Conservation (phyloP, 208 protist genomes). For the Trypanosoma caninum region DNA sequence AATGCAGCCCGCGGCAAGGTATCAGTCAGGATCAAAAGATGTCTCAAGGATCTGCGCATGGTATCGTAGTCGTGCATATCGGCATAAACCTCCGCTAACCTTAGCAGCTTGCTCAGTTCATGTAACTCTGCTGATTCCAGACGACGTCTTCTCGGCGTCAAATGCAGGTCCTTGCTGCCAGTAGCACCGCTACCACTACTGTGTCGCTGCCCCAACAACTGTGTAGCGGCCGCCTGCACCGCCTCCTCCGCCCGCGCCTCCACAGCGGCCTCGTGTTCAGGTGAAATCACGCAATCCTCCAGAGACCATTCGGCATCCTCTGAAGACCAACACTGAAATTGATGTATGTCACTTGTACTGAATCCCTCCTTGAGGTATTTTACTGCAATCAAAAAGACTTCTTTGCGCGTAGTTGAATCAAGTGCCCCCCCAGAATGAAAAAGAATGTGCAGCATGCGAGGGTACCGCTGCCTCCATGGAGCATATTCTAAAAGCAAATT, state of each 20-base stretch:
- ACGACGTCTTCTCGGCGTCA: slow-evolving; percentile 1
- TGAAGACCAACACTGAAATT: slow-evolving; percentile 5
- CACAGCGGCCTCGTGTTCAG: slow-evolving; percentile 8
- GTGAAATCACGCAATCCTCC: neutral
- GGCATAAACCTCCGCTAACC: slow-evolving; percentile 16
- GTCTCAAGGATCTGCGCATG: slow-evolving; percentile 12
- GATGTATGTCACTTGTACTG: slow-evolving; percentile 4
- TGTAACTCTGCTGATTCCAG: slow-evolving; percentile 4
- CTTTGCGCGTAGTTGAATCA: neutral
- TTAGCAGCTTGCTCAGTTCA: slow-evolving; percentile 1
- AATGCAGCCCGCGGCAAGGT: neutral
- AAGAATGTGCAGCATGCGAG: slow-evolving; percentile 22
- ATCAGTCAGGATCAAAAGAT: neutral
- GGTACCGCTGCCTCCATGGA: slow-evolving; percentile 27
- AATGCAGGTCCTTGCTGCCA: neutral
- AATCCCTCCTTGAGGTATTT: slow-evolving; percentile 7
- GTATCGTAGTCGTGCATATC: slow-evolving; percentile 12
- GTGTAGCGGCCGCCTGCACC: neutral
- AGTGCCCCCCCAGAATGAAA: slow-evolving; percentile 13
- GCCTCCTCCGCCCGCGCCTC: slow-evolving; percentile 6
- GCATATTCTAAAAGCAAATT: slow-evolving; percentile 2
- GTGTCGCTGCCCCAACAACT: neutral
- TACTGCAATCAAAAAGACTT: slow-evolving; percentile 1
- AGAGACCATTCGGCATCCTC: neutral
- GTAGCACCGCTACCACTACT: neutral